A percentile compares a stretch with the other conserved stretches of the same genome.
These are phyloP conservation scores for Nigrograna mackinnonii DNA, from an alignment of 2,329 filamentous ascomycete genomes.

Conservation along the genomic window DNA sequence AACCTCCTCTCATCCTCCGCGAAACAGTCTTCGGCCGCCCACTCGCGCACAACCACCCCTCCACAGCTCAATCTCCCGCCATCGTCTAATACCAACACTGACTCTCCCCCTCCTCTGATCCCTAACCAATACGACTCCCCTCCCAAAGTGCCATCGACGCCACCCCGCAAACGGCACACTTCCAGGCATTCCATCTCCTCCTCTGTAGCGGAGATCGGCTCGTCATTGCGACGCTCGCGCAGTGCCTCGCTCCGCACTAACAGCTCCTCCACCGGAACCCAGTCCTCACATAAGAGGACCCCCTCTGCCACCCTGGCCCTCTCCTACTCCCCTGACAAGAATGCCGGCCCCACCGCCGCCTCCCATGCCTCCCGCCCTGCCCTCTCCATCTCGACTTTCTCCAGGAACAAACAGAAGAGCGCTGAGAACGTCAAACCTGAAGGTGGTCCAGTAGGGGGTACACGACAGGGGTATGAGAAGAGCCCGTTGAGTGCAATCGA, in stretches of 20 bases:
- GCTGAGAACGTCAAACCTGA: conserved; percentile 34
- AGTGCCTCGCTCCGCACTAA: conserved; percentile 46
- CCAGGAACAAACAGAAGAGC: conserved; percentile 39
- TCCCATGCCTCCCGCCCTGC: conserved; percentile 30
- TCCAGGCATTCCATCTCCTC: conserved; percentile 38
- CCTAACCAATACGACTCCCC: conserved; percentile 24
- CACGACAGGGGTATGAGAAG: conserved; percentile 28
- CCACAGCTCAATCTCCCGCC: conserved; percentile 6
- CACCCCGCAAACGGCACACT: conserved; percentile 27
- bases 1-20: conserved; percentile 10
- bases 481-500: conserved; percentile 35
- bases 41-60: conserved; percentile 11
- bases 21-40: conserved; percentile 4
- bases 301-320: conserved; percentile 39
- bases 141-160: conserved; percentile 21
- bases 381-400: conserved; percentile 43
- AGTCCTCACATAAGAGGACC: conserved; percentile 37
- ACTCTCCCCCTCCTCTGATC: conserved; percentile 9
- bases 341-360: conserved; percentile 20
- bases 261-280: conserved; percentile 28
- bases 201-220: conserved; percentile 41
- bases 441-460: conserved; percentile 2
- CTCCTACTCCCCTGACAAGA: conserved; percentile 40
- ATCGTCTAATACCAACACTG: background rate
- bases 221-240: conserved; percentile 42